Evolutionary conservation across 352 stramenopile genomes (phyloP), one percentile per base, ranked within the genome.

Genomic region (Phytophthora sp.): DNA sequence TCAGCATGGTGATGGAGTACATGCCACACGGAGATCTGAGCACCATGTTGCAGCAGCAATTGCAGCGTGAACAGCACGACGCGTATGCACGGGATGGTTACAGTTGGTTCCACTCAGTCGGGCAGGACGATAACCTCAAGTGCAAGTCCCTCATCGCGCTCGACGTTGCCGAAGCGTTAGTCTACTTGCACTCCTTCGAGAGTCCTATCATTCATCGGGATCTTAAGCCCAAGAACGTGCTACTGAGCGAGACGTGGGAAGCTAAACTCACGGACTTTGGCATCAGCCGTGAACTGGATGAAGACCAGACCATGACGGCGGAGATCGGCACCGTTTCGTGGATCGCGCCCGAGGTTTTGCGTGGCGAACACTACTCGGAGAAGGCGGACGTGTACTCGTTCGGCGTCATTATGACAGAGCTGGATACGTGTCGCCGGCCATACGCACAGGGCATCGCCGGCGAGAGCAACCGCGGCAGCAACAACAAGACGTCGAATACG

Each of bases 311-410:
- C 3, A 84, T 81, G 71, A 82, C 79, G n/a, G 76, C 77, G 1
- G 78, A 86, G 33, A 79, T 80, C 41, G 82, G 83, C 9, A 93
- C 77, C 2, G 69, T 79, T 0, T 80, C 66, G 12, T 93, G 80
- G 81, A 88, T 84, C 27, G 85, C 84, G 2, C 86, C 86, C 1
- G 86, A 94, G 66, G 80, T 93, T 18, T 52, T 94, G 26, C 55
- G 73, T 16, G 79, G 79, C 21, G 67, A 89, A 38, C 64, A 76
- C 4, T 93, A 88, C 67, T 87, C 75, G 13, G 77, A 89, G 59
- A 86, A 86, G 58, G 77, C 83, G 1, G 86, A 94, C 50, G 76
- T 94, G 18, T 94, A 90, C 68, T 88, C 79, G 12, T 85, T 90
- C 57, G 86, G 84, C 16, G 79, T 91, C 11, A 67, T 89, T 46